Evolutionary conservation across 352 stramenopile genomes (phyloP), one percentile per base, ranked within the genome.

Genomic region (Phytophthora chlamydospora): DNA sequence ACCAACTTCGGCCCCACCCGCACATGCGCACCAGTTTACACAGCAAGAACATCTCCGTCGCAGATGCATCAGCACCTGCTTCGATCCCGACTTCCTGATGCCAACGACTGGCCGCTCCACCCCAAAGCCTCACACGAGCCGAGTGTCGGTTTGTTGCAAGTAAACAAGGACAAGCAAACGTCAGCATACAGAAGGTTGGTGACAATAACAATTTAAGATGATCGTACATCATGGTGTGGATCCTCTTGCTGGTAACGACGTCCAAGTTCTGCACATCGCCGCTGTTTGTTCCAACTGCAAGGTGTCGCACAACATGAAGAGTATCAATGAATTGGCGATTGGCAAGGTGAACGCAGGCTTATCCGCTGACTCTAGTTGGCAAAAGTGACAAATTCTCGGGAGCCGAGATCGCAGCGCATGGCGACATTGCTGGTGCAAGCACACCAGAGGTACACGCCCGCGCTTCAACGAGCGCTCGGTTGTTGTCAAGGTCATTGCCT

Each of bases 401-500:
- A 27, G 0, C 84, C 83, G 27, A 68, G 43, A 58, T 98, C 94
- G 66, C 93, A 98, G 3, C 99, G 76, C 75, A 98, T 98, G 12
- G 92, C 97, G 3, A 98, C 86, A 72, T 95, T 96, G 71, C 86
- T 93, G 7, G 86, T 96, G 47, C 88, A 94, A 3, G 95, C 94
- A 64, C 88, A 98, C 96, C 96, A 98, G 4, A 99, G 73, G 66
- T 99, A 99, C 7, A 99, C 96, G 38, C 85, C 94, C 97, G 21
- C 78, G 85, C 12, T 99, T 99, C 69, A 88, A 81, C 39, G 96
- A 98, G 54, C 97, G 99, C 80, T 98, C 92, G 2, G 96, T 96
- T 1, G 97, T 96, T 5, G 96, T 99, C 47, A 99, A 99, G 73
- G 97, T 96, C 4, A 98, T 99, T 66, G 94, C 96, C 12, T 99